phyloP scores from a whole-genome alignment of 2,329 filamentous ascomycete genomes.

The Laburnicola sp. region DNA sequence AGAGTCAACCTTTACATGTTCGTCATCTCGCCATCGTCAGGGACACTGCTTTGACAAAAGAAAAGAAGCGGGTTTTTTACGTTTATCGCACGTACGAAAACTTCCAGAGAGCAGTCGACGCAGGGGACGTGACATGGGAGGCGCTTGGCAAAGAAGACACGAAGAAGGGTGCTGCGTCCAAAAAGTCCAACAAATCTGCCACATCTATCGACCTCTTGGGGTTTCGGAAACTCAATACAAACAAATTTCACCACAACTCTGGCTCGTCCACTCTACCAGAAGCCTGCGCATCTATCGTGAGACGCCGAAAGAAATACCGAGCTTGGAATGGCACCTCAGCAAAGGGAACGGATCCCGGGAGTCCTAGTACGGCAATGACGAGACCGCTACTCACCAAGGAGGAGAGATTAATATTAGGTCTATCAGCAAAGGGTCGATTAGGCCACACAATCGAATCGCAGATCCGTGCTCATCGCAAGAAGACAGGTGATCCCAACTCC shows the following conservation, averaged over 20 bases:
- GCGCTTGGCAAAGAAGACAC: slow-evolving; percentile 49
- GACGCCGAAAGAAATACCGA: slow-evolving; percentile 20
- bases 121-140: slow-evolving; percentile 56
- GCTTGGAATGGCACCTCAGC: slow-evolving; percentile 33
- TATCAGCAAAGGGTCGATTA: slow-evolving; percentile 31
- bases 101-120: slow-evolving; percentile 57
- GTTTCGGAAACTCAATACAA: slow-evolving; percentile 23
- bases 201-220: slow-evolving; percentile 35
- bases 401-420: slow-evolving; percentile 28
- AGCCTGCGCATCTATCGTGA: slow-evolving; percentile 25
- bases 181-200: slow-evolving; percentile 9
- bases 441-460: slow-evolving; percentile 28
- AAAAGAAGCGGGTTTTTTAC: slow-evolving; percentile 52
- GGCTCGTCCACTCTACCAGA: slow-evolving; percentile 34
- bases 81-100: slow-evolving; percentile 58
- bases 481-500: slow-evolving; percentile 21
- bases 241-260: slow-evolving; percentile 24
- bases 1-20: slow-evolving; percentile 61
- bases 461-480: slow-evolving; percentile 31
- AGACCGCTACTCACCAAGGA: slow-evolving; percentile 28
- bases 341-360: slow-evolving; percentile 29
- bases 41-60: slow-evolving; percentile 55
- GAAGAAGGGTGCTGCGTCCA: slow-evolving; percentile 31
- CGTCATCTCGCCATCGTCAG: slow-evolving; percentile 60
- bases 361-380: slow-evolving; percentile 2